Evolutionary conservation across 1,284 basidiomycete species (phyloP), one percentile per base, ranked within the genome.

Genomic region (Moesziomyces globuligerus): DNA sequence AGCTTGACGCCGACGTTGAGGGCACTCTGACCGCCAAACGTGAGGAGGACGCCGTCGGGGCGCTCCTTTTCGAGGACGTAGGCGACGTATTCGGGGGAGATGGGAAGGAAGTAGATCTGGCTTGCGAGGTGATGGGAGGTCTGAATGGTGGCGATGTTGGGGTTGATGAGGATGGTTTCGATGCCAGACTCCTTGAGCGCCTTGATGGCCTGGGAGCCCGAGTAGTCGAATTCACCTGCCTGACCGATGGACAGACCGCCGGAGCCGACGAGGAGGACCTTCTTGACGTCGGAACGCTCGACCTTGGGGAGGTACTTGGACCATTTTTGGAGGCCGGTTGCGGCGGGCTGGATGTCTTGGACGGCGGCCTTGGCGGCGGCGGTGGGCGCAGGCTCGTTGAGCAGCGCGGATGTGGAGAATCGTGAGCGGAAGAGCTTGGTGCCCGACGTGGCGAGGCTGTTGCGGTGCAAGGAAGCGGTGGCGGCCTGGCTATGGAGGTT

Each of bases 181-280:
- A 98, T 90, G 51, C 95, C 94, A 82, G 94, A 93, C 84, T 99
- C 96, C 64, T 90, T 89, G 57, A 99, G 89, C 13, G 96, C 96
- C 84, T 99, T 99, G 85, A 99, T 90, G 28, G 96, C 96, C 85
- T 98, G 96, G 8, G 95, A 98, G 91, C 80, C 96, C 25, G 94
- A 97, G 85, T 99, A 98, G 84, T 99, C 96, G 84, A 99, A 99
- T 85, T 99, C 96, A 84, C 96, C 96, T 5, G 96, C 96, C 84
- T 98, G 96, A 41, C 96, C 96, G 71, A 99, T 98, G 81, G 90
- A 91, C 46, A 99, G 89, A 66, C 96, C 96, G 79, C 96, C 96
- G 71, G 90, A 92, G 69, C 96, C 96, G 48, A 98, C 93, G 59
- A 98, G 92, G 64, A 98, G 87, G 47, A 98, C 96, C 83, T 95